Evolutionary conservation across 2,329 filamentous ascomycete genomes (phyloP).

Genomic region (Penicillium sp.): DNA sequence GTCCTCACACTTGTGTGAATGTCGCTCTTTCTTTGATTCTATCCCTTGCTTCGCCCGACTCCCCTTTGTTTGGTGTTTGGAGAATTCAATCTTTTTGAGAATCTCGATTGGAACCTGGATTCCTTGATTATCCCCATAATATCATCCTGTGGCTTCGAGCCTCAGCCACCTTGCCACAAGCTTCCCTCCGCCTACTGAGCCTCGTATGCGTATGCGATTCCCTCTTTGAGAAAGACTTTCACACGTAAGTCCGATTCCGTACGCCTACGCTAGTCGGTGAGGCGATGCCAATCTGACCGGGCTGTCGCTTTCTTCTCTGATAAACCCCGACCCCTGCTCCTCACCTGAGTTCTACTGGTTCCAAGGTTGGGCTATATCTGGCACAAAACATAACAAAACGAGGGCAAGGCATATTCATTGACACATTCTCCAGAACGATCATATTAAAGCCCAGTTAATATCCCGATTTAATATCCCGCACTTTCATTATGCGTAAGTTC

Average conservation of each 20-base stretch:
- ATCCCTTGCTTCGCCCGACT: background rate
- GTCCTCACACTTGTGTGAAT: background rate
- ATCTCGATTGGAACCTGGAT: background rate
- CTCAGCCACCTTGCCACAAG: conserved; percentile 2
- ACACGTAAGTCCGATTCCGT: background rate
- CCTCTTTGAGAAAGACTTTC: background rate
- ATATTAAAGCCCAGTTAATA: background rate
- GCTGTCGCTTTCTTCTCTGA: background rate
- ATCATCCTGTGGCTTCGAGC: background rate
- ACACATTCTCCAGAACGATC: background rate
- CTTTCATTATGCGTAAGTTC: conserved; percentile 5
- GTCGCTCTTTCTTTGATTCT: background rate
- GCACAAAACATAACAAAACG: background rate
- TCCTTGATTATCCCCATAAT: background rate
- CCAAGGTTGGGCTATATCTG: background rate
- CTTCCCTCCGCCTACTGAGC: background rate
- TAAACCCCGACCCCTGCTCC: background rate
- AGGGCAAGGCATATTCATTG: background rate
- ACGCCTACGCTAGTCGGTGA: background rate
- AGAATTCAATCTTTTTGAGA: background rate
- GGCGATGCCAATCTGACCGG: background rate
- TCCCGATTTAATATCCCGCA: background rate
- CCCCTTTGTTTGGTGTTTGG: background rate
- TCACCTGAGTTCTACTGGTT: background rate
- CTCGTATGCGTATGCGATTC: background rate